These are phyloP conservation scores for Cicer chorassanicum DNA, from an alignment of 306 rosid species.

Conservation along the genomic window DNA sequence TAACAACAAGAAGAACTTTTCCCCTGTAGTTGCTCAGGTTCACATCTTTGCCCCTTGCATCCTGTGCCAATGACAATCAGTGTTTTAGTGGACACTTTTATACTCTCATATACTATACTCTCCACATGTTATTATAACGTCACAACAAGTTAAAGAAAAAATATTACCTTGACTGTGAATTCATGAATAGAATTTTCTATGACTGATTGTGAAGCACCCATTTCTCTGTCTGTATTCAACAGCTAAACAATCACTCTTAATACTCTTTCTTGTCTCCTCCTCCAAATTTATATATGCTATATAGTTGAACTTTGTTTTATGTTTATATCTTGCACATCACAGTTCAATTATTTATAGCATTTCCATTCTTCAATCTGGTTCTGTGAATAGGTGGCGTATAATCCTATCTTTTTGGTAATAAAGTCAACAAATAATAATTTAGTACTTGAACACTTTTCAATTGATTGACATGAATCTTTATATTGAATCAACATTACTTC, in stretches of 20 bases:
- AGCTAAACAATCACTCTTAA: not conserved
- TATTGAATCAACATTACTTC: not conserved
- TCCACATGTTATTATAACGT: no score
- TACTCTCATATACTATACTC: no score
- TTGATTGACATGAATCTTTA: slow-evolving; percentile 1
- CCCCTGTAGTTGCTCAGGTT: slow-evolving; percentile 74
- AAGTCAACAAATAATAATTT: slow-evolving; percentile 23
- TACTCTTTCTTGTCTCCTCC: not conserved
- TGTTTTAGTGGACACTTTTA: no score
- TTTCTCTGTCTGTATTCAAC: slow-evolving; percentile 31
- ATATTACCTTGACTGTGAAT: slow-evolving; percentile 78
- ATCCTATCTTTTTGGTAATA: not conserved
- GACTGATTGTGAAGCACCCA: slow-evolving; percentile 83
- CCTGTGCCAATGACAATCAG: slow-evolving; percentile 54
- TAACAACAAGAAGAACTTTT: slow-evolving; percentile 80
- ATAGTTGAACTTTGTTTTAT: not conserved
- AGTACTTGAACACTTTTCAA: not conserved
- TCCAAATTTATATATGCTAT: not conserved
- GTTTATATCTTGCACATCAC: not conserved
- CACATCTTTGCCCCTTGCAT: slow-evolving; percentile 71
- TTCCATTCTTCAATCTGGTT: not conserved
- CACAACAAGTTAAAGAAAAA: no score
- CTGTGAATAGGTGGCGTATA: not conserved
- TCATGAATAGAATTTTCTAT: slow-evolving; percentile 75
- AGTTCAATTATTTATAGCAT: slow-evolving; percentile 42